Evolutionary conservation across 306 rosid species (phyloP).

Genomic region (Vigna mungo): DNA sequence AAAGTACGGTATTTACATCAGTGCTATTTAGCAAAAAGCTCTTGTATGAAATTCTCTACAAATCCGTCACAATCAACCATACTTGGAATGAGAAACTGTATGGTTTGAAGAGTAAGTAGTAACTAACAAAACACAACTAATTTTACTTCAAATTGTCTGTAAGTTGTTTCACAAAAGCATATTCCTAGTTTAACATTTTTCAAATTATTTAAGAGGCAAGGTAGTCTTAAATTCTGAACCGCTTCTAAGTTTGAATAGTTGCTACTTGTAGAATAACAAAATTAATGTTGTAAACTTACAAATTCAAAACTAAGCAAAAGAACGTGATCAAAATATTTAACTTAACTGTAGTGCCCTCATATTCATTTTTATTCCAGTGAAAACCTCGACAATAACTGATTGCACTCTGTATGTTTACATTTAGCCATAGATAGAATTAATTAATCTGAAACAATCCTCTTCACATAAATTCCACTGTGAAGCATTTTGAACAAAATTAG

Average conservation of each 20-base stretch:
- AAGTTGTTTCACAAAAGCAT: not conserved
- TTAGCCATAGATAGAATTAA: not conserved
- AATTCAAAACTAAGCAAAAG: no score
- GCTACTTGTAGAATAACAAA: no score
- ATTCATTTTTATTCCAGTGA: slow-evolving; percentile 13
- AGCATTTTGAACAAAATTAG: not conserved
- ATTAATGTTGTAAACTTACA: no score
- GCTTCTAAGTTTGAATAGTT: no score
- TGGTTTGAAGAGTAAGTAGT: not conserved
- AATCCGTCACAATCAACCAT: no score
- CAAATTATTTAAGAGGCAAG: no score
- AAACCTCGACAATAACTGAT: not conserved
- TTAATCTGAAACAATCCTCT: not conserved
- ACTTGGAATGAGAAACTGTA: not conserved
- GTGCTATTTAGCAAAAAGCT: no score
- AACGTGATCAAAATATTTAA: not conserved
- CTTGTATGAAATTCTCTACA: no score
- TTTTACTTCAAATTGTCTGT: not conserved
- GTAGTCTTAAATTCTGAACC: no score
- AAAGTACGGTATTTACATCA: no score
- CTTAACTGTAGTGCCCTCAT: not conserved
- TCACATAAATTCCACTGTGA: slow-evolving; percentile 17
- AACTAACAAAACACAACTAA: not conserved
- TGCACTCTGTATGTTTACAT: not conserved
- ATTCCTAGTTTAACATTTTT: not conserved